phyloP scores from a whole-genome alignment of 2,329 filamentous ascomycete species.

The Rutstroemia sp. region DNA sequence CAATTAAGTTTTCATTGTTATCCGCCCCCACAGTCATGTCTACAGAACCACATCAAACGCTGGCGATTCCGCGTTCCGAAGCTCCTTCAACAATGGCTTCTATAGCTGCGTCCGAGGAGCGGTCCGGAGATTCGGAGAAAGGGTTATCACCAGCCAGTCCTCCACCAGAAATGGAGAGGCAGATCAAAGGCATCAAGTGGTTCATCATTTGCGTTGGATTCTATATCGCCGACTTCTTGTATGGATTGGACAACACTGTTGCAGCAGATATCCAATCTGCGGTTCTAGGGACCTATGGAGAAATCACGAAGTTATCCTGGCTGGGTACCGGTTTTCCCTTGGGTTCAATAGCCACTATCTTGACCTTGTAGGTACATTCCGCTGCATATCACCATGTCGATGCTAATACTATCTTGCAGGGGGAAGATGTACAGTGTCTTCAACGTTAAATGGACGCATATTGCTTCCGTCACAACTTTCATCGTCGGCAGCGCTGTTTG shows the following conservation, averaged over 20 bases:
- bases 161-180: not conserved
- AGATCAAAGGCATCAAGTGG: constrained; percentile 25
- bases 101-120: not conserved
- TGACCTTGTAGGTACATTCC: not conserved
- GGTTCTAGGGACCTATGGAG: constrained; percentile 32
- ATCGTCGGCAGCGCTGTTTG: constrained; percentile 26
- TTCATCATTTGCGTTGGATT: constrained; percentile 10
- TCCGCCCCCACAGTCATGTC: not conserved
- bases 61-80: not conserved
- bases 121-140: constrained; percentile 5
- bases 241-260: constrained; percentile 22
- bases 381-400: not conserved
- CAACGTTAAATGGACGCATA: constrained; percentile 20
- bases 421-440: constrained; percentile 18
- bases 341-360: constrained; percentile 18
- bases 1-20: no score
- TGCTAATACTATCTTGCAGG: not conserved
- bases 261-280: constrained; percentile 38
- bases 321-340: constrained; percentile 34
- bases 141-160: not conserved
- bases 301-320: constrained; percentile 34
- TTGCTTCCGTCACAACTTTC: constrained; percentile 16
- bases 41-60: not conserved
- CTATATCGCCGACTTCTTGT: constrained; percentile 4
- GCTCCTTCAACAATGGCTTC: not conserved